Base-by-base conservation (phyloP, 257 asterid species). In the Ophiorrhiza pumila region DNA sequence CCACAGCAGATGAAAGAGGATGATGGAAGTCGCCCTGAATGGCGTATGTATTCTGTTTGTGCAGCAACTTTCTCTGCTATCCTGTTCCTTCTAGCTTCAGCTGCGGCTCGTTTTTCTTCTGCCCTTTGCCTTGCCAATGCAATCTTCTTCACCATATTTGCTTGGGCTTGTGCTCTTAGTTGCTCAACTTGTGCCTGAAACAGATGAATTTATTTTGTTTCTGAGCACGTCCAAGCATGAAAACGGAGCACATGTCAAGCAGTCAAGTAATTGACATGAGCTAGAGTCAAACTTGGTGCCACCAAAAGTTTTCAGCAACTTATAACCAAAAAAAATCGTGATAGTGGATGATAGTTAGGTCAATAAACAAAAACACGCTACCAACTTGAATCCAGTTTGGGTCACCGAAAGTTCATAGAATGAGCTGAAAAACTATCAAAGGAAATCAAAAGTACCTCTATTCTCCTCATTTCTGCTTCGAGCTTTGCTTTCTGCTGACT, bases 381-480 rank as follows among this genome's bases (percentile, higher is more conserved):
- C 31, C 46, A 59, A 68, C 37, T 29, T 32, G 34, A 56, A 35
- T 32, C 65, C 39, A 57, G 25, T 14, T 34, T 39, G 58, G 12
- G 13, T 32, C 52, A 15, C 45, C 20, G 12, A 34, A n/a, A 49
- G 37, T 31, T 65, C 71, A 69, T 31, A 46, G 62, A 50, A 50
- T 4, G 57, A 50, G 4, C 20, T 1, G 7, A 50, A 50, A 18
- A 22, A 50, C 1, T 7, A 50, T 50, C 8, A 25, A 8, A 4
- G 8, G 15, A 25, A 22, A 72, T n/a, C 32, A 4, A 32, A 20
- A 20, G 14, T 81, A 91, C 98, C 99, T 94, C 99, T 31, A 84
- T 85, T 82, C 89, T 92, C 91, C 97, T 92, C 96, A 90, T 90
- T 82, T 95, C 99, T 71, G 96, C 96, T 76, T 95, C 97, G 55